Evolutionary conservation across 306 rosid genomes (phyloP), one percentile per base, ranked within the genome.

Genomic region (Vicia sativa): DNA sequence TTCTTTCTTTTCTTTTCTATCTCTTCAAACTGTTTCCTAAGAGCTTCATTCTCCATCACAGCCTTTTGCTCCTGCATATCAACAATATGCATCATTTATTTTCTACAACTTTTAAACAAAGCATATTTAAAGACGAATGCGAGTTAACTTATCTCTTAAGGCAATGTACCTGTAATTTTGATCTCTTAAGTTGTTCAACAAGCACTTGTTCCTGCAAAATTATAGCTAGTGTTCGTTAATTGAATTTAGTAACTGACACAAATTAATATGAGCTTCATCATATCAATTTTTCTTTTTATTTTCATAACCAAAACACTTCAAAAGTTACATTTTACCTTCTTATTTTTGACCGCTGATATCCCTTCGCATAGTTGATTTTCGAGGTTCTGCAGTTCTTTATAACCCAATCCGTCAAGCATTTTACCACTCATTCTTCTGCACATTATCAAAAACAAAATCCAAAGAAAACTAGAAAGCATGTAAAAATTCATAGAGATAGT

Each of bases 351-450:
- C 18, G 84, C 65, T 48, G 73, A 34, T 48, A 87, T 31, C 56
- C 88, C 90, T 75, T 84, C 83, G 21, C 62, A 69, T 50, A 87
- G 68, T 65, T 87, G 88, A 57, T 79, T 79, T 77, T 90, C 95
- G 39, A 91, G 55, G 18, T 68, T 62, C 28, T 84, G 86, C 56
- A 91, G 45, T 23, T 91, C 92, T 25, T 73, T 84, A 10, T 77
- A 70, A 75, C 76, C 77, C 86, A 91, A 62, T 11, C 83, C 87
- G 64, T 91, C 86, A 63, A 91, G 78, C 65, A 86, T 87, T 70
- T 87, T 80, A 35, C 95, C 92, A 73, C 28, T 76, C 88, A 83
- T 73, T 62, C 79, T 80, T 80, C 97, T 91, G 43, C 41, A 82
- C 43, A 31, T 31, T 6, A 6, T 31, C 37, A 31, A 31, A 31